Percentiles rank a stretch among this genome's conserved stretches.
phyloP scores from a whole-genome alignment of 257 asterid species.

The Przewalskia tangutica region DNA sequence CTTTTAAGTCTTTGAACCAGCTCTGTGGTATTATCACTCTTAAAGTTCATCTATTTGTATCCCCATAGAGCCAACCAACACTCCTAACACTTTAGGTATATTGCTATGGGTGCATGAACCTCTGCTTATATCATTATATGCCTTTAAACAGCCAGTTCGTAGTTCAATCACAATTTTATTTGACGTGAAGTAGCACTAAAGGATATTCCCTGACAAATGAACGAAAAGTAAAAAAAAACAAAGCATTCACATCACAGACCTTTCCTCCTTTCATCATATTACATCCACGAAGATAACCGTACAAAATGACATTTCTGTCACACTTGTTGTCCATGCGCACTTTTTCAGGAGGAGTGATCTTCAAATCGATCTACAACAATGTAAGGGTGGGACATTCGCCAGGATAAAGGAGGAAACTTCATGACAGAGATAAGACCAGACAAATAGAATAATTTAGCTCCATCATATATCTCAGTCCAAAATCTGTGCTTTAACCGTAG shows the following conservation, averaged over 20 bases:
- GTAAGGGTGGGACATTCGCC: conserved; percentile 96
- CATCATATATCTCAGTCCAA: conserved; percentile 98
- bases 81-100: not conserved
- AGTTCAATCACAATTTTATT: not conserved
- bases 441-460: conserved; percentile 88
- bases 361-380: conserved; percentile 88
- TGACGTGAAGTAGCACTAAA: not conserved
- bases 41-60: not conserved
- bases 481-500: conserved; percentile 94
- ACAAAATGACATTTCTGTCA: conserved; percentile 72
- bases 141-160: not conserved
- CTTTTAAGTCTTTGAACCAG: not conserved
- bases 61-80: not conserved
- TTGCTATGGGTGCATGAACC: not conserved
- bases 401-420: conserved; percentile 91
- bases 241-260: conserved; percentile 32
- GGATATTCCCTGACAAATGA: not conserved
- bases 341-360: conserved; percentile 88
- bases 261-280: conserved; percentile 81
- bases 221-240: not conserved
- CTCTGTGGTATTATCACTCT: not conserved
- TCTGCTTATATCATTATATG: not conserved
- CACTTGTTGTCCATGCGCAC: conserved; percentile 65
- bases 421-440: conserved; percentile 97
- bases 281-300: conserved; percentile 95